Conservation (phyloP, 2,329 filamentous ascomycete genomes). For the Tolypocladium capitatum region DNA sequence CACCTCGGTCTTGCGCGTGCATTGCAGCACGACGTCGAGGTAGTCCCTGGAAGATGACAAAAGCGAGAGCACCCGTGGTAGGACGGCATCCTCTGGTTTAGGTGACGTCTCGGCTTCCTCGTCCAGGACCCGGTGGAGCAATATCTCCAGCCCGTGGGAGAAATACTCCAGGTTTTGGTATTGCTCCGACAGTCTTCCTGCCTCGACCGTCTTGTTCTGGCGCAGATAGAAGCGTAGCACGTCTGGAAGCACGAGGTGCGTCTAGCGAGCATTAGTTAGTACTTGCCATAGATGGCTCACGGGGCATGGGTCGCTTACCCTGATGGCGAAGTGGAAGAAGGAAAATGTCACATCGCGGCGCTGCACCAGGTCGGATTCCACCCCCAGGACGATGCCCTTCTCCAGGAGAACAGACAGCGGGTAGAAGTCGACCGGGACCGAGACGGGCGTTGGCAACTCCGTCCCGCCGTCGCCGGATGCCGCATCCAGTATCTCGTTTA, state of each 20-base stretch:
- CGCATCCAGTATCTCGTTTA: conserved; percentile 68
- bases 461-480: conserved; percentile 50
- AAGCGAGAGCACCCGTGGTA: conserved; percentile 50
- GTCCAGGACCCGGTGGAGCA: conserved; percentile 86
- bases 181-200: conserved; percentile 67
- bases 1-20: conserved; percentile 91
- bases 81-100: conserved; percentile 46
- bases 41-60: conserved; percentile 70
- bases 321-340: conserved; percentile 74
- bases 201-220: conserved; percentile 64
- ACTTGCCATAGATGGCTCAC: not conserved
- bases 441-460: conserved; percentile 61
- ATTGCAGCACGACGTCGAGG: conserved; percentile 90
- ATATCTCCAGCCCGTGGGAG: conserved; percentile 78
- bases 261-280: conserved; percentile 33
- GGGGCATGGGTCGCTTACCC: conserved; percentile 43
- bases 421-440: conserved; percentile 86
- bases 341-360: conserved; percentile 84
- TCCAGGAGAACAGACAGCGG: conserved; percentile 76
- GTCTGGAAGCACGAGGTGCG: conserved; percentile 84
- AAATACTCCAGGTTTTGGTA: conserved; percentile 87
- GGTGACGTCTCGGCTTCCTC: conserved; percentile 73
- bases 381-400: conserved; percentile 79
- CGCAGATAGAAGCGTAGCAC: conserved; percentile 68
- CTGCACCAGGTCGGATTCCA: conserved; percentile 89